phyloP scores from a whole-genome alignment of 139 green algal species.

The Chlamydomonas urium region DNA sequence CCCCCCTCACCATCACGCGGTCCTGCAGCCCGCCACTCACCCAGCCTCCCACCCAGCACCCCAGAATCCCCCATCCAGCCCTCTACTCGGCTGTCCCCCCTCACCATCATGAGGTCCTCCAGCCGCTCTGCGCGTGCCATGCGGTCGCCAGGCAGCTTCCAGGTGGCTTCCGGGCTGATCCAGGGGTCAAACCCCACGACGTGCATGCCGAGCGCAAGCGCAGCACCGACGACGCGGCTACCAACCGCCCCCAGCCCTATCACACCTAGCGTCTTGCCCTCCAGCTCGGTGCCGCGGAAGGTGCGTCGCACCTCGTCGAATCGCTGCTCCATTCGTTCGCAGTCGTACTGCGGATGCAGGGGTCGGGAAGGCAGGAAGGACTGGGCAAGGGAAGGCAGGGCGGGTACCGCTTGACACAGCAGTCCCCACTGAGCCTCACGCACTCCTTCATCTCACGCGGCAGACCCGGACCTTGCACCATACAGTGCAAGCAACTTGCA shows the following conservation, averaged over 20 bases:
- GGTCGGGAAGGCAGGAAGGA: too few relatives aligned
- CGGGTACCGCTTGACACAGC: too few relatives aligned
- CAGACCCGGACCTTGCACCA: too few relatives aligned
- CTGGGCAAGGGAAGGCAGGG: too few relatives aligned
- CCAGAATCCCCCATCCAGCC: too few relatives aligned
- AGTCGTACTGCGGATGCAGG: conserved; percentile 22
- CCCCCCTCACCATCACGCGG: background rate
- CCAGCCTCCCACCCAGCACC: too few relatives aligned
- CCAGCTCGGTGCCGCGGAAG: conserved; percentile 46
- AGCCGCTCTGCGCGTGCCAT: conserved; percentile 37
- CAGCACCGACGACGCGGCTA: conserved; percentile 39
- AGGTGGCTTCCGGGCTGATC: conserved; percentile 44
- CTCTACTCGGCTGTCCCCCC: too few relatives aligned
- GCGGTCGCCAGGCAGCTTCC: conserved; percentile 45
- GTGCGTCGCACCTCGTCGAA: conserved; percentile 50
- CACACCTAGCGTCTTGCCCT: conserved; percentile 54
- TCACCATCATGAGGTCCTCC: conserved; percentile 37
- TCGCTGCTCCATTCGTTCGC: conserved; percentile 34
- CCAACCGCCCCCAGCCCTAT: conserved; percentile 48
- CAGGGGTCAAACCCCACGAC: conserved; percentile 50
- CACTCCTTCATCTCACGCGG: too few relatives aligned
- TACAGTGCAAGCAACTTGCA: too few relatives aligned
- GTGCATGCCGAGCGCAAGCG: conserved; percentile 43
- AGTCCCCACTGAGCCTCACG: too few relatives aligned
- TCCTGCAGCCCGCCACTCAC: too few relatives aligned